Base-by-base conservation (phyloP, 305 asterid genomes). In the Galium porrigens region DNA sequence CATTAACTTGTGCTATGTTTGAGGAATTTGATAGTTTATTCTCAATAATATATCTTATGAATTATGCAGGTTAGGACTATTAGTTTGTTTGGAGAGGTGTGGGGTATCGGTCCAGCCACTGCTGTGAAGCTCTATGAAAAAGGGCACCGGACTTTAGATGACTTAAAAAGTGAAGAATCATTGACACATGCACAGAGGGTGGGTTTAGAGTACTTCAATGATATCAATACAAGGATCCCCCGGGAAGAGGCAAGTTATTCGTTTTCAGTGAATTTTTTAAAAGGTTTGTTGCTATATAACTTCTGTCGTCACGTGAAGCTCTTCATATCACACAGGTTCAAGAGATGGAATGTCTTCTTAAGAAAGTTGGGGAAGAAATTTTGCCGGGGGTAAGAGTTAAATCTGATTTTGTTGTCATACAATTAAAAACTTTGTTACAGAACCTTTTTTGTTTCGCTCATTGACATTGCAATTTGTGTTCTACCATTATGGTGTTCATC, bases 91-190 rank as follows among this genome's bases (percentile, higher is more conserved):
- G 99, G 94, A 77, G 96, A 92, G 77, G 86, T 92, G 62, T 92
- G 99, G 99, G 99, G 96, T 52, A 68, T 92, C 53, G 99, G 99
- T 72, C 95, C 95, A 52, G 84, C 89, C 60, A 87, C 95, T 69
- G 95, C 95, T 30, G 67, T 78, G 80, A 92, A 92, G 73, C 91
- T 87, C 71, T 92, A 86, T 61, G 98, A 87, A 73, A 92, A 87
- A 83, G 98, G 99, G 48, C 79, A 85, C 75, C 80, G 94, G 68
- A 80, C 90, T 74, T 77, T 92, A 67, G 85, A 87, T 67, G 96
- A 89, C 66, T 77, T 92, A 41, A 70, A 76, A 73, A 79, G 72
- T 60, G 96, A 92, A 75, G 95, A 82, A 64, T 81, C 96, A 14
- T 65, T 92, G 68, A 84, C 94, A 68, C 78, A 77, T 83, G 44